Evolutionary conservation across 805 yeast genomes (phyloP), one percentile per base, ranked within the genome.

Genomic region (Kodamaea kaohsiungensis): DNA sequence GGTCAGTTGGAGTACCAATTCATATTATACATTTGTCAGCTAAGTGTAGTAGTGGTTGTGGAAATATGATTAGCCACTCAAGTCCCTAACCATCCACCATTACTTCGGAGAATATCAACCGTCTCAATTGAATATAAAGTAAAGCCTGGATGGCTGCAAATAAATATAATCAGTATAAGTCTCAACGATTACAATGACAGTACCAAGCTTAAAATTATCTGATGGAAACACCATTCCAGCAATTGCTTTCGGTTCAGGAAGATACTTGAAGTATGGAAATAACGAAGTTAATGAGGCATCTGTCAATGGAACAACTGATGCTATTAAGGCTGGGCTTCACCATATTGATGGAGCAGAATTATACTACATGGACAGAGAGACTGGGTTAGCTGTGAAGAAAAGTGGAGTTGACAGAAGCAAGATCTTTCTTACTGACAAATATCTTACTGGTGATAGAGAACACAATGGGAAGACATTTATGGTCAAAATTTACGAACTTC

Each of bases 261-360:
- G 19, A 15, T 78, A 82, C 82, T 72, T 69, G 58, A 65, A 64
- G 48, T 13, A 15, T 15, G 59, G 63, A 35, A 46, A 43, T 19
- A 69, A 72, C n/a, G 69, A 68, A 13, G 46, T 64, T 39, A 65
- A 66, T 49, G 52, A 63, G n/a, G 57, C 61, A 7, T 65, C 82
- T 45, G 82, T 79, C 5, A 72, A 76, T 5, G 77, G 81, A 18
- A 58, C 84, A 25, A 53, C 65, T 5, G 63, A 66, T 30, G 85
- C 89, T 1, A 62, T 86, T 17, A 69, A 77, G 1, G 64, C 66
- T 13, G 87, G 88, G 0, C 82, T 79, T 65, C 75, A 68, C 46
- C 90, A 85, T 61, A 72, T 86, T 43, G 91, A 86, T 59, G 81
- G 86, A 12, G 90, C 91, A 0, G 88, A 86, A 59, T 67, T 74